A percentile compares a stretch with the other conserved stretches of the same genome.
These are phyloP conservation scores for Tephrocybe sp. DNA, from an alignment of 768 basidiomycete species.

Conservation along the genomic window DNA sequence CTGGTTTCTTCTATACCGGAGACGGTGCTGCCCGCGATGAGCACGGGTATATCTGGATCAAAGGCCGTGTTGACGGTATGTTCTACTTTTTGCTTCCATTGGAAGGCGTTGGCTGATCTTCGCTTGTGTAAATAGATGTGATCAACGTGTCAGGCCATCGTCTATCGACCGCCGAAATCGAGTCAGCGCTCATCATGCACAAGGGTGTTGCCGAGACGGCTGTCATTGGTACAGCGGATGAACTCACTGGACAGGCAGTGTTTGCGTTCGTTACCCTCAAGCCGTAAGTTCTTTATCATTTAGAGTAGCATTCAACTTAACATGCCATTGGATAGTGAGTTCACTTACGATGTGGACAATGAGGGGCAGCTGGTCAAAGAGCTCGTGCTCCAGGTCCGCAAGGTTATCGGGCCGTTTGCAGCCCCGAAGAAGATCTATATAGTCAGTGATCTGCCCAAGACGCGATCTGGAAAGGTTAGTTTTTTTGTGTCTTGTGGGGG, in stretches of 20 bases:
- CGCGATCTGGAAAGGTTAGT: conserved; percentile 87
- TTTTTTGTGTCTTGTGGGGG: neutral
- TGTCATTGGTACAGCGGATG: conserved; percentile 84
- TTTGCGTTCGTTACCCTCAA: conserved; percentile 93
- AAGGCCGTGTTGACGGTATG: conserved; percentile 90
- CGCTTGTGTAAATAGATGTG: conserved; percentile 82
- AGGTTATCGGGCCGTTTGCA: conserved; percentile 97
- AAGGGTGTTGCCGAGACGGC: conserved; percentile 96
- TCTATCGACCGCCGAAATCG: conserved; percentile 96
- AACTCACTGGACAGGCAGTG: conserved; percentile 93
- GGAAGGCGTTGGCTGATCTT: too few relatives aligned
- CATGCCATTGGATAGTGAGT: conserved; percentile 45
- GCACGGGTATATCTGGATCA: conserved; percentile 99
- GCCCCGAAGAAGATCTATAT: conserved; percentile 92
- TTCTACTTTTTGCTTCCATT: neutral
- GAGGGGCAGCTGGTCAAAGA: conserved; percentile 80
- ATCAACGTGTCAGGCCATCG: conserved; percentile 99
- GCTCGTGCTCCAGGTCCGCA: conserved; percentile 91
- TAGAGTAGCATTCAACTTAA: neutral
- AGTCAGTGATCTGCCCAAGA: conserved; percentile 88
- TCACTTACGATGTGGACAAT: conserved; percentile 68
- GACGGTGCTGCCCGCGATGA: conserved; percentile 94
- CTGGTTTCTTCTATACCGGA: conserved; percentile 94
- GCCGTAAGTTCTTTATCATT: conserved; percentile 56
- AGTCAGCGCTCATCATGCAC: conserved; percentile 94